A percentile compares a stretch with the other conserved stretches of the same genome.
phyloP scores from a whole-genome alignment of 805 yeast species.

The Yarrowia keelungensis region DNA sequence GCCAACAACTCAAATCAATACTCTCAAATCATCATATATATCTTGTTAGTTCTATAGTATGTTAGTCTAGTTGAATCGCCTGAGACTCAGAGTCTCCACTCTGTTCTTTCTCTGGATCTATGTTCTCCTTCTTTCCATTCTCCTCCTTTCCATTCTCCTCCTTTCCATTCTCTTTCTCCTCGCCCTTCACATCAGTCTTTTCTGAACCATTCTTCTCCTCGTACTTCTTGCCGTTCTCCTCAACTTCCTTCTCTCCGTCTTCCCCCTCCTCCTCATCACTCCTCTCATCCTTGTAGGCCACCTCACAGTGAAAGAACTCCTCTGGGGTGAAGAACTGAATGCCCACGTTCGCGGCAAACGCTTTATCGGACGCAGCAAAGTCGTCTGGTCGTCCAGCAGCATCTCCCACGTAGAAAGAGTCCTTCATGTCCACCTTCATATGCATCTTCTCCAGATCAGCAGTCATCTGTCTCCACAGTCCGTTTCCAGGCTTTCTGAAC shows the following conservation, averaged over 20 bases:
- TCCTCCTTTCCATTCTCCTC: not conserved
- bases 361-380: constrained; percentile 78
- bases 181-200: not conserved
- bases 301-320: constrained; percentile 56
- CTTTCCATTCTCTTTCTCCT: not conserved
- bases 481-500: constrained; percentile 72
- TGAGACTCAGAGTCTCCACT: not conserved
- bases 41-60: not conserved
- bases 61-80: constrained; percentile 13
- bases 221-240: too few species aligned
- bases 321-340: constrained; percentile 75
- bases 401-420: constrained; percentile 85
- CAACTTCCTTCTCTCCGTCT: not conserved
- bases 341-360: constrained; percentile 67
- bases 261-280: not conserved
- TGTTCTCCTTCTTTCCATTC: not conserved
- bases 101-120: not conserved
- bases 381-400: constrained; percentile 88
- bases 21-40: too few species aligned
- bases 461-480: constrained; percentile 72
- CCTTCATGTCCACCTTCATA: constrained; percentile 52
- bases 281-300: not conserved
- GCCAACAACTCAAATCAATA: too few species aligned
- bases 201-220: not conserved
- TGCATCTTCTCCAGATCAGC: constrained; percentile 50